Evolutionary conservation across 331 rosid genomes (phyloP), one percentile per base, ranked within the genome.

Genomic region (Saraca asoca): DNA sequence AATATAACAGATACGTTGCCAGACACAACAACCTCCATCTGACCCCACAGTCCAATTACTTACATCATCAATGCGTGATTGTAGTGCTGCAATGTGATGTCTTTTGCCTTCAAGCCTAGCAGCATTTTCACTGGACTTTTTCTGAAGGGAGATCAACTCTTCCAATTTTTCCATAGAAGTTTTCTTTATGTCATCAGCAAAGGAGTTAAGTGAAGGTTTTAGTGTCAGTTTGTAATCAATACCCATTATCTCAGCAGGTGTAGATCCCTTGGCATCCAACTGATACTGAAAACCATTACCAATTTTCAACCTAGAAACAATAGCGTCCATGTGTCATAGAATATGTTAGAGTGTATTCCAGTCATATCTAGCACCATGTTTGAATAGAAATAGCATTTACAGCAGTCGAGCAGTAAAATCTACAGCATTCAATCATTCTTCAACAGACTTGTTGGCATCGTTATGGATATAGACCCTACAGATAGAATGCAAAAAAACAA

Each of bases 161-260:
- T 90, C 98, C 66, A 71, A 70, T 58, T 83, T 88, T 6, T 5
- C 80, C 95, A 90, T 73, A 7, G 90, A 84, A 80, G 64, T 79
- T 59, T 66, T 88, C 83, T 86, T 87, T 39, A 86, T 76, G 18
- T 83, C 95, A 29, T 85, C 81, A 0, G 79, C 73, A 55, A 64
- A 71, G 37, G 92, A 75, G 38, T 55, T 71, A 13, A 94, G 90
- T 6, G 81, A 78, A 75, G 95, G 92, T 81, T 80, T 88, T 58
- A 90, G 52, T 2, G 69, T 67, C 54, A 73, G 55, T 71, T 94
- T 94, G 76, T 85, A 70, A 75, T 90, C 88, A 67, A 86, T 56
- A 34, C 99, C 96, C 95, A 88, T 85, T 57, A 94, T 80, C 84
- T 88, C 95, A 58, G 89, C 70, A 20, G 87, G 84, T 6, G 90